Conservation (phyloP, 73 alveolate genomes). For the Urostyla sp. region DNA sequence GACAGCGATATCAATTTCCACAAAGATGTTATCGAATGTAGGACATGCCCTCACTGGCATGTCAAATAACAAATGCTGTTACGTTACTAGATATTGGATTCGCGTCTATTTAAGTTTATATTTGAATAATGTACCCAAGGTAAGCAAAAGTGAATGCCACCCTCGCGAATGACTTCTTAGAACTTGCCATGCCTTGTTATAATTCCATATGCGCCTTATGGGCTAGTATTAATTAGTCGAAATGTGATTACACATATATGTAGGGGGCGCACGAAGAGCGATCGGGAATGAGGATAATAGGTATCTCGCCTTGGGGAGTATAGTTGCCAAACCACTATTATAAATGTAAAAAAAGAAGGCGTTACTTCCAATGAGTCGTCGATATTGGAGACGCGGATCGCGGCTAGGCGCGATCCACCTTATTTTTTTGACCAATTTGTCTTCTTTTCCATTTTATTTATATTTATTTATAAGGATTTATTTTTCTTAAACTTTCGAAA, state of each 20-base stretch:
- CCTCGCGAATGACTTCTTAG: conserved; percentile 52
- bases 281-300: conserved; percentile 62
- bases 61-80: conserved; percentile 62
- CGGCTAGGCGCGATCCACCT: conserved; percentile 60
- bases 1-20: conserved; percentile 65
- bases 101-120: conserved; percentile 28
- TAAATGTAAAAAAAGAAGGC: not conserved
- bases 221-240: conserved; percentile 16
- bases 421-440: conserved; percentile 31
- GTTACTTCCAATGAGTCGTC: conserved; percentile 71
- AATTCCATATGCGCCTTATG: conserved; percentile 78
- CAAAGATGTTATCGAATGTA: conserved; percentile 68
- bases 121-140: conserved; percentile 44
- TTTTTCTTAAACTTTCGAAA: not conserved
- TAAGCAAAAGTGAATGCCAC: conserved; percentile 64
- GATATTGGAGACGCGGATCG: conserved; percentile 59
- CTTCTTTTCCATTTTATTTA: conserved; percentile 12
- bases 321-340: conserved; percentile 63
- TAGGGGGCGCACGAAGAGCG: conserved; percentile 56
- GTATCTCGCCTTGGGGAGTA: conserved; percentile 74
- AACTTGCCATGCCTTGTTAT: conserved; percentile 68
- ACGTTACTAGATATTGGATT: conserved; percentile 69
- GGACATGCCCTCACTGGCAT: conserved; percentile 68
- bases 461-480: not conserved
- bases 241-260: conserved; percentile 40